These are phyloP conservation scores for Grammothele lineata DNA, from an alignment of 768 basidiomycete genomes.

Conservation along the genomic window DNA sequence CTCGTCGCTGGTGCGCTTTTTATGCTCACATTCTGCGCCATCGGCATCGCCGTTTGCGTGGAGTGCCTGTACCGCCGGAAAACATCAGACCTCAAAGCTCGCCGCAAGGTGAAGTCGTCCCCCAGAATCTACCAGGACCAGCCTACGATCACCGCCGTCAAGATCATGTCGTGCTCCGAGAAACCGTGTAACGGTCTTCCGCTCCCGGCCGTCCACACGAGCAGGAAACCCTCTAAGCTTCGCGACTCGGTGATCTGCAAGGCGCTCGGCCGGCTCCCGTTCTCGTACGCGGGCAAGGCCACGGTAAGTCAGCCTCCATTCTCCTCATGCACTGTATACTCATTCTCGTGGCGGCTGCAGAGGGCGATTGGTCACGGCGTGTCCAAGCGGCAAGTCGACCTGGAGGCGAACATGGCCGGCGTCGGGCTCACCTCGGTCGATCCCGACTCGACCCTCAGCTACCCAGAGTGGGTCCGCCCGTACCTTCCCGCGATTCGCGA, in stretches of 20 bases:
- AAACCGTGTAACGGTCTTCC: background rate
- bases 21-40: too few species aligned
- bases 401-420: background rate
- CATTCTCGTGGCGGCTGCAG: background rate
- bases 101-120: too few species aligned
- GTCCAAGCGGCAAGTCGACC: too few species aligned
- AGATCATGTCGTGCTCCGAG: background rate
- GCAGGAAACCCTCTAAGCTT: slow-evolving; percentile 2
- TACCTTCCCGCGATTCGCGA: slow-evolving; percentile 7
- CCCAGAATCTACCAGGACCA: too few species aligned
- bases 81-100: too few species aligned
- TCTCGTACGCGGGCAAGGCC: background rate
- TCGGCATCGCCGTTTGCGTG: too few species aligned
- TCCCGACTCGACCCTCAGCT: slow-evolving; percentile 5
- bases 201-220: slow-evolving; percentile 2
- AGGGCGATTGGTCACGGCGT: too few species aligned
- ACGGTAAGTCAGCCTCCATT: too few species aligned
- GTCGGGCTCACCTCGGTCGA: background rate
- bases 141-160: background rate
- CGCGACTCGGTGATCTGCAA: slow-evolving; percentile 13
- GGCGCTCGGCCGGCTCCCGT: slow-evolving; percentile 1
- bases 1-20: background rate
- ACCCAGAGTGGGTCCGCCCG: slow-evolving; percentile 12
- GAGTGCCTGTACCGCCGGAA: too few species aligned
- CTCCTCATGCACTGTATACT: too few species aligned